phyloP scores from a whole-genome alignment of 225 moss, liverwort and hornwort genomes.

The Pseudoscleropodium purum region DNA sequence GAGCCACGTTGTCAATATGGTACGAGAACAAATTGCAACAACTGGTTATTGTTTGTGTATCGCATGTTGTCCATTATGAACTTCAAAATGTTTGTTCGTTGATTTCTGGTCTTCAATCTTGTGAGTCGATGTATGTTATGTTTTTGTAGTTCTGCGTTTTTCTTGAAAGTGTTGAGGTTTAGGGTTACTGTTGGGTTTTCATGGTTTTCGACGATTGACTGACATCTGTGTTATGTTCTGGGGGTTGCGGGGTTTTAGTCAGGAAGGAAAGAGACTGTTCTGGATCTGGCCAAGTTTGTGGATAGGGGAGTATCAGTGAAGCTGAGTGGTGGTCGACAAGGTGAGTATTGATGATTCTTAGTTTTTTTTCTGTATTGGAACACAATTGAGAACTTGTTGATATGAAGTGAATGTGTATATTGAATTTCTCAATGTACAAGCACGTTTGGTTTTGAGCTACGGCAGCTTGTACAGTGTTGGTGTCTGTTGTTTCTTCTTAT shows the following conservation, averaged over 20 bases:
- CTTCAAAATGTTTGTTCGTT: not conserved
- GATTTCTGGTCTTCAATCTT: not conserved
- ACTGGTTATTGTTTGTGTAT: not conserved
- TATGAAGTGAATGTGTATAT: not conserved
- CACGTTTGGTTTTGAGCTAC: not conserved
- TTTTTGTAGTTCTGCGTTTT: not conserved
- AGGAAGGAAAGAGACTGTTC: conserved; percentile 89
- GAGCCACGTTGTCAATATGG: not conserved
- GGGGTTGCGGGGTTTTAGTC: conserved; percentile 32
- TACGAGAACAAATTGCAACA: not conserved
- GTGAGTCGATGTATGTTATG: not conserved
- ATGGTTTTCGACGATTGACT: not conserved
- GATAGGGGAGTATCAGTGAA: conserved; percentile 95
- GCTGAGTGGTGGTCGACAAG: conserved; percentile 90
- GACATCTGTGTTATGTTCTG: not conserved
- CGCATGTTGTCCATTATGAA: not conserved
- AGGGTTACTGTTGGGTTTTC: not conserved
- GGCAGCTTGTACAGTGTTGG: not conserved
- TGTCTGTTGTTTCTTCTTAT: not conserved
- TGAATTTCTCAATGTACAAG: not conserved
- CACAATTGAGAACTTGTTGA: not conserved
- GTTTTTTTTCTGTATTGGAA: not conserved
- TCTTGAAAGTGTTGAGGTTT: not conserved
- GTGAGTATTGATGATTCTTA: conserved; percentile 7
- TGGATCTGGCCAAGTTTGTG: conserved; percentile 96